Percentiles rank a stretch among this genome's conserved stretches.
These are phyloP conservation scores for Phaeoacremonium minimum DNA, from an alignment of 2,329 filamentous ascomycete species.

Conservation along the genomic window DNA sequence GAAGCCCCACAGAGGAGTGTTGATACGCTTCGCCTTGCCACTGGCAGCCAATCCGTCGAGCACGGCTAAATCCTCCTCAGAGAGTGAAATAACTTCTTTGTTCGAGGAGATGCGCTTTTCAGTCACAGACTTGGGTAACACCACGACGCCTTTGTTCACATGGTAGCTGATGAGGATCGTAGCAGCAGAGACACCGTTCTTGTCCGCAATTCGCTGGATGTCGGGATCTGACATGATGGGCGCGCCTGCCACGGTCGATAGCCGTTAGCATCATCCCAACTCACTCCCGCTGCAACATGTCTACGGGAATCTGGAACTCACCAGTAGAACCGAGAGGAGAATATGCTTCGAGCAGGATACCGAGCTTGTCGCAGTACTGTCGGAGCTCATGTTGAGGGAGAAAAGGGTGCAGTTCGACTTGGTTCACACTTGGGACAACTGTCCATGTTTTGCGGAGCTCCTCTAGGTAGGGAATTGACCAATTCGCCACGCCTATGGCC, in stretches of 20 bases:
- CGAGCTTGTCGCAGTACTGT: constrained; percentile 23
- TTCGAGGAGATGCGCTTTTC: constrained; percentile 13
- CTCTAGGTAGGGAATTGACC: constrained; percentile 19
- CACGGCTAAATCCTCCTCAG: constrained; percentile 10
- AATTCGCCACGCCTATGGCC: constrained; percentile 21
- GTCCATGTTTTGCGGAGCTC: constrained; percentile 16
- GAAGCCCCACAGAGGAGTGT: constrained; percentile 25
- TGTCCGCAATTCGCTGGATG: constrained; percentile 9
- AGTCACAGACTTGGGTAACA: constrained; percentile 15
- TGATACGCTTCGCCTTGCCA: constrained; percentile 25
- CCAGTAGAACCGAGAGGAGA: constrained; percentile 18
- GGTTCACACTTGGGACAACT: constrained; percentile 2
- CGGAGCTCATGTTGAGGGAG: constrained; percentile 28
- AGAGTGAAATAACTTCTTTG: constrained; percentile 9
- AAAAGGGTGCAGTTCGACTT: constrained; percentile 30
- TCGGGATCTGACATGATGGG: constrained; percentile 5
- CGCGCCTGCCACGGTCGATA: neutral
- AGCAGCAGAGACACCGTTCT: constrained; percentile 12
- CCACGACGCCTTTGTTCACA: constrained; percentile 13
- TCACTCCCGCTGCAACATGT: neutral
- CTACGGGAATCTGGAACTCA: neutral
- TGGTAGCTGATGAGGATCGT: constrained; percentile 15
- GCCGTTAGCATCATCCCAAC: neutral
- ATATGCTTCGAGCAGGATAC: constrained; percentile 30
- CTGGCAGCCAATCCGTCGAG: constrained; percentile 16